A percentile compares a stretch with the other conserved stretches of the same genome.
These are phyloP conservation scores for Aristolochia fimbriata DNA, from an alignment of 164 flowering plant genomes.

Conservation along the genomic window DNA sequence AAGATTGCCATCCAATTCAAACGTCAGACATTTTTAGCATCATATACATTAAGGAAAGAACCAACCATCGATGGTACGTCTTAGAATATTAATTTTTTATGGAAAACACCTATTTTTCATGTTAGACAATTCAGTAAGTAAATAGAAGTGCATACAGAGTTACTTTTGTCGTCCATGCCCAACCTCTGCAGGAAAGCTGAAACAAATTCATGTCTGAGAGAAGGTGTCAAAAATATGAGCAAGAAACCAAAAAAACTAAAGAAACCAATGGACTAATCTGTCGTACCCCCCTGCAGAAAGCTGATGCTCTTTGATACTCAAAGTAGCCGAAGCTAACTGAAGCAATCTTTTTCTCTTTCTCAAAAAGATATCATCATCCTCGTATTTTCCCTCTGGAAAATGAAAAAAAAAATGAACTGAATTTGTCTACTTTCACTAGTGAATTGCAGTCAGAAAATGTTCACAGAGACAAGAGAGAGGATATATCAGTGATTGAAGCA, in stretches of 20 bases:
- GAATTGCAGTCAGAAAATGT: background rate
- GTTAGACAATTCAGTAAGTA: background rate
- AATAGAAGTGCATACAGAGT: background rate
- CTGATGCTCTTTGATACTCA: background rate
- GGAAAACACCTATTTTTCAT: too few relatives aligned
- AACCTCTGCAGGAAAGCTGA: background rate
- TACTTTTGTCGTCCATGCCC: background rate
- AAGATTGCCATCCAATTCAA: background rate
- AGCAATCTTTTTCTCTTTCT: constrained; percentile 1
- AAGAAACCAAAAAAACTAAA: background rate
- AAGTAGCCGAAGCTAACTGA: background rate
- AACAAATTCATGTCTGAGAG: background rate
- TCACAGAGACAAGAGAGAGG: too few relatives aligned
- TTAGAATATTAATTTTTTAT: too few relatives aligned
- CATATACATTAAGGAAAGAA: background rate
- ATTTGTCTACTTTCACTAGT: background rate
- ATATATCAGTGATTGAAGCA: too few relatives aligned
- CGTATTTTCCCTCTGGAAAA: background rate
- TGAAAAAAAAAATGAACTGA: background rate
- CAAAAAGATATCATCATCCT: background rate
- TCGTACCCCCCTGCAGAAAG: background rate
- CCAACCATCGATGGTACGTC: background rate
- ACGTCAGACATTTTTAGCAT: background rate
- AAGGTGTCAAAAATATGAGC: background rate
- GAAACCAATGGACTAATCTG: background rate